Conservation (phyloP, 169 alveolate genomes). For the Cryptosporidium canis region DNA sequence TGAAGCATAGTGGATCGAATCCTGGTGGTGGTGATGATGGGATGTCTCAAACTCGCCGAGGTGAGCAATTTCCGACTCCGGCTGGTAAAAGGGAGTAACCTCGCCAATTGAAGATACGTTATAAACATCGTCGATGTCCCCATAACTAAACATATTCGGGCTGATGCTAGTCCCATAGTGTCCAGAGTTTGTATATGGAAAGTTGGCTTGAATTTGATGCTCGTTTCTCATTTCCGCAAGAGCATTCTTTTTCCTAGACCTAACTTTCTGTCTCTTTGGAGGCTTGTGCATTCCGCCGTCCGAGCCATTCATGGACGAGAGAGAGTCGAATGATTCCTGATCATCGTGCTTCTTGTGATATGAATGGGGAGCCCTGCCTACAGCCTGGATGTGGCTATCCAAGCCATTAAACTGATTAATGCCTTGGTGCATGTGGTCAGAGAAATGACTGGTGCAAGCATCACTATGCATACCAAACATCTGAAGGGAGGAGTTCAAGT, state of each 20-base stretch:
- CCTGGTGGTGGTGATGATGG: conserved; percentile 12
- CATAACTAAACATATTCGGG: background rate
- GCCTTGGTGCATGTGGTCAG: background rate
- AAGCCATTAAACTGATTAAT: background rate
- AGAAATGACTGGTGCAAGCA: background rate
- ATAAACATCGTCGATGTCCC: background rate
- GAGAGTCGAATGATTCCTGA: conserved; percentile 8
- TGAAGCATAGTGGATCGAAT: background rate
- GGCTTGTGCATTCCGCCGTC: conserved; percentile 1
- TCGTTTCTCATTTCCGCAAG: background rate
- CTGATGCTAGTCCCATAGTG: background rate
- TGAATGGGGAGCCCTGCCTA: background rate
- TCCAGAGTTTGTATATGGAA: background rate
- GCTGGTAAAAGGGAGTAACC: conserved; percentile 48
- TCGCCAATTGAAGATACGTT: background rate
- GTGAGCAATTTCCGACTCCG: conserved; percentile 21
- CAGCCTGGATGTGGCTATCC: background rate
- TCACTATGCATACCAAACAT: background rate
- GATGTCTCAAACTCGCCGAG: conserved; percentile 2
- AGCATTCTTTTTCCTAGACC: conserved; percentile 18
- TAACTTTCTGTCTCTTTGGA: conserved; percentile 30
- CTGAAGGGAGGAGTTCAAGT: background rate
- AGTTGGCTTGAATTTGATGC: background rate
- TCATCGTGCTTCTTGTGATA: conserved; percentile 19
- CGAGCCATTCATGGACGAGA: background rate